Evolutionary conservation across 2,329 filamentous ascomycete species (phyloP), one percentile per base, ranked within the genome.

Genomic region (Botryotinia convoluta): DNA sequence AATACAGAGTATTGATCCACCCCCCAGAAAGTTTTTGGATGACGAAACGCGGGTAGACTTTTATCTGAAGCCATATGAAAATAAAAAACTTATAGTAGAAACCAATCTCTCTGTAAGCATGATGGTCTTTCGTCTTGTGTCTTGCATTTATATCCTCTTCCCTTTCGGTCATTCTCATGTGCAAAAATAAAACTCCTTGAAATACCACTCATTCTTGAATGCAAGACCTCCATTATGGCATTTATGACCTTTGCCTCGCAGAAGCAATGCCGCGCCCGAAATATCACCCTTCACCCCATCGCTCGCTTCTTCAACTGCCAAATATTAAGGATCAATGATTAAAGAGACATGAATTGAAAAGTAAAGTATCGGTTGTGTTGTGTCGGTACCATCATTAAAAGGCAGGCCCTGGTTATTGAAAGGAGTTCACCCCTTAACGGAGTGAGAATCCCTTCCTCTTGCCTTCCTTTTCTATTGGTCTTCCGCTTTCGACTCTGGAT

Each of bases 381-480:
- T 72, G 42, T 72, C 57, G 64, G 71, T 62, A 72, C 71, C 71
- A 69, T 72, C 54, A 54, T 59, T 22, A 48, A 71, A 48, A 68
- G 62, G 70, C 70, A 72, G 62, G 57, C 14, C 71, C 63, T 69
- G 64, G 39, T 39, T 42, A 22, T 54, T 22, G 26, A n/a, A 22
- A 68, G 9, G 14, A 18, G 5, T 54, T 54, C 35, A 68, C 35
- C 45, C 45, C 77, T 90, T 95, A 97, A 85, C 96, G 94, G 83
- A 99, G 93, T 78, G 96, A 99, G 89, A 99, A 99, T 75, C 95
- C 95, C 93, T 98, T 98, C 86, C 94, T 93, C 92, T 97, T 97
- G 86, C 92, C 92, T 88, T 98, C 95, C 87, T 98, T 95, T 87
- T 98, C 96, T 86, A 98, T 86, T 77, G 96, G 96, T 83, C 96